A percentile compares a stretch with the other conserved stretches of the same genome.
phyloP scores from a whole-genome alignment of 108 stramenopile species.

The Skeletonema costatum region DNA sequence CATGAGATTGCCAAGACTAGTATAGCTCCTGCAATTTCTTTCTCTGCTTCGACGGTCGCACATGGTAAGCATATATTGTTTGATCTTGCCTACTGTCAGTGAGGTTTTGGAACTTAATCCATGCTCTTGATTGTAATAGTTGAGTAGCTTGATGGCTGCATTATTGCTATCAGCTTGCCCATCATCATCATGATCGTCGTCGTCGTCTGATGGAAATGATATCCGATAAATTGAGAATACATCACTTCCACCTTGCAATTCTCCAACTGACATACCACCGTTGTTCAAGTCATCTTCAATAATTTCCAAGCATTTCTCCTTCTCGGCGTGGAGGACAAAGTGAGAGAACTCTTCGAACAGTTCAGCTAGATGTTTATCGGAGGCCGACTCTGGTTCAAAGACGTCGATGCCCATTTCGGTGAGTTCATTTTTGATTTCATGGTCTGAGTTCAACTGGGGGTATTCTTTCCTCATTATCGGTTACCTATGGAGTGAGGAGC shows the following conservation, averaged over 20 bases:
- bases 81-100: slow-evolving; percentile 51
- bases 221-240: slow-evolving; percentile 60
- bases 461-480: slow-evolving; percentile 1
- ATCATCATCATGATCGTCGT: slow-evolving; percentile 12
- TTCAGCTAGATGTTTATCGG: slow-evolving; percentile 46
- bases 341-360: slow-evolving; percentile 50
- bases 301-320: slow-evolving; percentile 43
- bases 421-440: slow-evolving; percentile 22
- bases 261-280: slow-evolving; percentile 45
- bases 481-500: no score
- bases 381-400: slow-evolving; percentile 39
- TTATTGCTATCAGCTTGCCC: slow-evolving; percentile 10
- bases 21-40: slow-evolving; percentile 14
- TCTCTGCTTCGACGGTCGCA: slow-evolving; percentile 42
- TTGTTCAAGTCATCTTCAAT: slow-evolving; percentile 46
- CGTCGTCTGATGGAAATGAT: slow-evolving; percentile 21
- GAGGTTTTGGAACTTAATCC: slow-evolving; percentile 4
- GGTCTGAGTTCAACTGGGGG: neutral
- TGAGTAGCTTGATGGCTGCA: slow-evolving; percentile 32
- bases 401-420: slow-evolving; percentile 48
- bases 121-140: slow-evolving; percentile 24
- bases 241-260: slow-evolving; percentile 62
- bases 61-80: slow-evolving; percentile 64
- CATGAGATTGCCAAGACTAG: slow-evolving; percentile 65
- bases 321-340: slow-evolving; percentile 52